A percentile compares a stretch with the other conserved stretches of the same genome.
Conservation (phyloP, 768 basidiomycete genomes). For the Calocybe cyanea region DNA sequence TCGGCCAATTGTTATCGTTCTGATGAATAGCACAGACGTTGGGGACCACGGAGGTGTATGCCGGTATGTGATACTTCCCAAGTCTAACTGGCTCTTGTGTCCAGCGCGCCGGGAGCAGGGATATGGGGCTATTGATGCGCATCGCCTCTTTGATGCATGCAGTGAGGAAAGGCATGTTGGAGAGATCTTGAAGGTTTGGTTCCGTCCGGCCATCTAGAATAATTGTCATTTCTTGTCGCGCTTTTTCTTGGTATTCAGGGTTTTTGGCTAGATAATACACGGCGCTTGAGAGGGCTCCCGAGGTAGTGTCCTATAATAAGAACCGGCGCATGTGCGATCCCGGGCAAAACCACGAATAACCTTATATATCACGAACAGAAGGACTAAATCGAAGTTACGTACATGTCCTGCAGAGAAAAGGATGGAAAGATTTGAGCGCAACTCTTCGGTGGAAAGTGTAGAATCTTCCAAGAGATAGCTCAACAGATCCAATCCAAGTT, state of each 20-base stretch:
- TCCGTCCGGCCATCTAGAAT: conserved; percentile 25
- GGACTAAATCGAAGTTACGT: conserved; percentile 1
- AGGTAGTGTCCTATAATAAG: conserved; percentile 31
- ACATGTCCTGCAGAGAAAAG: conserved; percentile 40
- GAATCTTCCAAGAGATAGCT: conserved; percentile 32
- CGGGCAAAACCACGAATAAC: no score
- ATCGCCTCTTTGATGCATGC: conserved; percentile 38
- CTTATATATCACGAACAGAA: no score
- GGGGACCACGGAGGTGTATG: conserved; percentile 25
- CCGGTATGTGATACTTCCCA: conserved; percentile 29
- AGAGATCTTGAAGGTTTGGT: conserved; percentile 25
- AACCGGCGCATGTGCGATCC: no score
- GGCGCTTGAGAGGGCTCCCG: conserved; percentile 32
- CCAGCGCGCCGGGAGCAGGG: conserved; percentile 23
- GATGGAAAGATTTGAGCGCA: conserved; percentile 32
- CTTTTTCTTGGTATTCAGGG: conserved; percentile 30
- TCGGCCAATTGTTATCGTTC: conserved; percentile 22
- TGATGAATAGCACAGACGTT: conserved; percentile 31
- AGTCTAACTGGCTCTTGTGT: conserved; percentile 17
- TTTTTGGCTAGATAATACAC: conserved; percentile 34
- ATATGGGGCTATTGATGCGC: conserved; percentile 30
- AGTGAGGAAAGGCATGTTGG: conserved; percentile 25
- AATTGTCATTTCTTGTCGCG: conserved; percentile 32
- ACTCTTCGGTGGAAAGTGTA: conserved; percentile 28
- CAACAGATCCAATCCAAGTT: conserved; percentile 30